phyloP scores from a whole-genome alignment of 495 filamentous ascomycete genomes.

The Penicillium canariense region DNA sequence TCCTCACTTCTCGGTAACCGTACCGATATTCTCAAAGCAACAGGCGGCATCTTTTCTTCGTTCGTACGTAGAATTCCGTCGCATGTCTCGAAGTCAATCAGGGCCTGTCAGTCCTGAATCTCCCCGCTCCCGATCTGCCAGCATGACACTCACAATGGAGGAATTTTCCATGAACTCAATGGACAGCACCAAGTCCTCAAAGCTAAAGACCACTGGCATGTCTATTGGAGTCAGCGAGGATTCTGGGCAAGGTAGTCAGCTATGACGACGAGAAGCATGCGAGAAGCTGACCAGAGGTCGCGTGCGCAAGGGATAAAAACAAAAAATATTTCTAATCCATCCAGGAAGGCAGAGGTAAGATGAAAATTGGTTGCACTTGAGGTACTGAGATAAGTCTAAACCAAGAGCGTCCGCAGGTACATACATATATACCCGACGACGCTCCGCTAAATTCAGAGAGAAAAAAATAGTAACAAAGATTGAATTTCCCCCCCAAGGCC shows the following conservation, averaged over 20 bases:
- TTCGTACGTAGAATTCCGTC: slow-evolving; percentile 30
- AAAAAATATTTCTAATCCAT: no score
- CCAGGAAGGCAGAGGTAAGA: no score
- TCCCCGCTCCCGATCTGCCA: background rate
- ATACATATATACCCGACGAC: background rate
- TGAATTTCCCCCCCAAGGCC: slow-evolving; percentile 26
- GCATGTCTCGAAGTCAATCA: background rate
- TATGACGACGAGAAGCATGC: no score
- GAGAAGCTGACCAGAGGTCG: no score
- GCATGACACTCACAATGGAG: background rate
- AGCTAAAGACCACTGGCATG: slow-evolving; percentile 15
- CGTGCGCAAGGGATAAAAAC: no score
- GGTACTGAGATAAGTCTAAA: slow-evolving; percentile 13
- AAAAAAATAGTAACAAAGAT: slow-evolving; percentile 34
- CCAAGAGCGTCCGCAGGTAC: background rate
- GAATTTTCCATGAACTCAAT: background rate
- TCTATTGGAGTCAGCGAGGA: slow-evolving; percentile 31
- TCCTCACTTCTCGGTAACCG: slow-evolving; percentile 30
- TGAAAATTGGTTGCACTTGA: slow-evolving; percentile 17
- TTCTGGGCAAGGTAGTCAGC: slow-evolving; percentile 33
- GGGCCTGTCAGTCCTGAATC: background rate
- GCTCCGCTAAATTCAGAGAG: slow-evolving; percentile 13
- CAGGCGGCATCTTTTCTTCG: slow-evolving; percentile 31
- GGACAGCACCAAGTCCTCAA: background rate
- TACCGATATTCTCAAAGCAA: slow-evolving; percentile 27